A percentile compares a stretch with the other conserved stretches of the same genome.
Evolutionary conservation across 108 stramenopile genomes (phyloP).

Genomic region (Nitzschia sp.): DNA sequence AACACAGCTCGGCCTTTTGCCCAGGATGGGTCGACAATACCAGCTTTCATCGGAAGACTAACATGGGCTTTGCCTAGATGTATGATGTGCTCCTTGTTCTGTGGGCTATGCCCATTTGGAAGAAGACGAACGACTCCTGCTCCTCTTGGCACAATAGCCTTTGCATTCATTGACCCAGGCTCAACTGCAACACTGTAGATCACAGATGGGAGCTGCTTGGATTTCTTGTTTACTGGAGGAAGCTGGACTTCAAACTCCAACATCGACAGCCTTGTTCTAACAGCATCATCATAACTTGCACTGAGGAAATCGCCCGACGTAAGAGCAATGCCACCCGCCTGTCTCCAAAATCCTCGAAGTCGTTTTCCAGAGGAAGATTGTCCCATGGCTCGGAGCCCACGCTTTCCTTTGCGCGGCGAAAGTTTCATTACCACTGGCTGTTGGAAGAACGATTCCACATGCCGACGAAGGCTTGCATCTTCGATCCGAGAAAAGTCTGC

Average conservation of each 20-base stretch:
- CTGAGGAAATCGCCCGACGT: conserved; percentile 25
- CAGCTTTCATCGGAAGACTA: conserved; percentile 57
- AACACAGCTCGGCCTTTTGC: conserved; percentile 66
- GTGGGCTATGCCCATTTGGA: conserved; percentile 45
- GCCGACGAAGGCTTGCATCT: conserved; percentile 25
- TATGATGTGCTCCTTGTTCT: conserved; percentile 27
- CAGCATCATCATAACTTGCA: conserved; percentile 49
- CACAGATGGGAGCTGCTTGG: conserved; percentile 46
- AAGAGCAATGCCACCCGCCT: not conserved
- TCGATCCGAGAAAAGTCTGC: conserved; percentile 18
- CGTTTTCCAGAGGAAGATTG: conserved; percentile 29
- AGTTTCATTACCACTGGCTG: conserved; percentile 39
- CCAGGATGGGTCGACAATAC: conserved; percentile 81
- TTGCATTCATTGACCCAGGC: conserved; percentile 57
- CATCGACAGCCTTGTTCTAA: conserved; percentile 32
- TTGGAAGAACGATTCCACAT: conserved; percentile 20
- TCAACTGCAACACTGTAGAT: conserved; percentile 64
- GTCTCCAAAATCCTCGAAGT: conserved; percentile 51
- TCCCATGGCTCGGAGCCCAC: conserved; percentile 39
- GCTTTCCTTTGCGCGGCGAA: conserved; percentile 28
- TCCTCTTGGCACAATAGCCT: conserved; percentile 64
- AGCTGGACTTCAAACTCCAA: conserved; percentile 44
- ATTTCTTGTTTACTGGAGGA: conserved; percentile 28
- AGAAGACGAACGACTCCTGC: conserved; percentile 56
- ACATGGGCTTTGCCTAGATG: conserved; percentile 54